Base-by-base conservation (phyloP, 441 rosid genomes). In the Pelargonium cotyledonis region DNA sequence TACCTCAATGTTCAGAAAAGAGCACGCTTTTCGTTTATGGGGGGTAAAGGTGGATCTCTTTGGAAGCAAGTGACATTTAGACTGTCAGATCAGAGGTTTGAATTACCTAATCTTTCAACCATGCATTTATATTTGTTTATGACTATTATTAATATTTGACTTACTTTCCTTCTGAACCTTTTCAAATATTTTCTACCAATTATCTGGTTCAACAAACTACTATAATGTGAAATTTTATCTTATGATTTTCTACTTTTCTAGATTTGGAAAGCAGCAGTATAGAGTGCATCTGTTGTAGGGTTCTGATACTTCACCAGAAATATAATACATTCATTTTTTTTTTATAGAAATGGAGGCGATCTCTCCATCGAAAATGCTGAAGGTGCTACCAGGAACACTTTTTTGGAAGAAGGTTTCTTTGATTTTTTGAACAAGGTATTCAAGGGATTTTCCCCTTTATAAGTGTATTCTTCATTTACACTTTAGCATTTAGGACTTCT, bases 11-110 rank as follows among this genome's bases (percentile, higher is more conserved):
- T 75, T 53, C 82, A 95, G 97, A 82, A 78, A 76, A 85, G 98
- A 82, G 98, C 97, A 14, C 84, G 95, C 67, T 92, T 92, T 78
- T 95, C 99, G 0, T 89, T 90, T 79, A 89, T 95, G 96, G 99
- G 99, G 43, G 90, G 91, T 68, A 90, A 84, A 85, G 97, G 97
- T 41, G 98, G 97, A 85, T 81, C 92, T 65, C 97, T 95, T 73
- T 95, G 97, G 99, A 90, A 86, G 86, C 92, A 88, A 76, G 70
- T 90, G 87, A 88, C 91, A 41, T 95, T 80, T 82, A 86, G 84
- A 80, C 82, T 95, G 77, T 80, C 89, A 21, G 84, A 86, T 70
- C 76, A 82, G 76, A 90, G 98, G 99, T 90, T 75, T 80, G 83
- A 75, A 74, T 69, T 70, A 43, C 72, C 44, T 49, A 65, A 43